A percentile compares a stretch with the other conserved stretches of the same genome.
Evolutionary conservation across 164 flowering plant genomes (phyloP).

Genomic region (Sedum album): DNA sequence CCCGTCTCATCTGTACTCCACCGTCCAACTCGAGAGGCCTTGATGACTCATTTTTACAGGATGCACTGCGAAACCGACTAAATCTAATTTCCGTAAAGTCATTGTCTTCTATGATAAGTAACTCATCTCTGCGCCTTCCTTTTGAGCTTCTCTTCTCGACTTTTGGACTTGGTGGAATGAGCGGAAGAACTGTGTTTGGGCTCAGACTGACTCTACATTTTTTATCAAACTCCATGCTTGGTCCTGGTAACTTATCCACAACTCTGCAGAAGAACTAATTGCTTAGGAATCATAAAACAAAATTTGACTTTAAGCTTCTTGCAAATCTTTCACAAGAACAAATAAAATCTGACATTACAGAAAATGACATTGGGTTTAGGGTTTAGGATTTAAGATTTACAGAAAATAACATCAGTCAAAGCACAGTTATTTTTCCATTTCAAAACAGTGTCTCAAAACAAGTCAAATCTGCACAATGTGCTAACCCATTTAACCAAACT

Average conservation of each 20-base stretch:
- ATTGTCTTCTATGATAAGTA: slow-evolving; percentile 23
- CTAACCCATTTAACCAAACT: neutral
- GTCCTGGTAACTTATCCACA: neutral
- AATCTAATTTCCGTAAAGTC: slow-evolving; percentile 42
- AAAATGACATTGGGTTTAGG: neutral
- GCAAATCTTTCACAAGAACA: neutral
- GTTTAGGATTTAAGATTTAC: neutral
- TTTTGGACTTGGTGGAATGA: slow-evolving; percentile 23
- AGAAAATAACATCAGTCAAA: neutral
- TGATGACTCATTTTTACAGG: slow-evolving; percentile 33
- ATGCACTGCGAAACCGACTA: slow-evolving; percentile 41
- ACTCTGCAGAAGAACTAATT: neutral
- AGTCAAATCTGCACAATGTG: neutral
- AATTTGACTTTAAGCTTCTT: neutral
- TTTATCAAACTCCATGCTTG: slow-evolving; percentile 33
- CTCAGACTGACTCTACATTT: slow-evolving; percentile 30
- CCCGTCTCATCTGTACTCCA: slow-evolving; percentile 40
- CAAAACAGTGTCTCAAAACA: neutral
- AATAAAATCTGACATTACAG: neutral
- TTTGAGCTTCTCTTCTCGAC: slow-evolving; percentile 25
- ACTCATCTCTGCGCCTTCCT: slow-evolving; percentile 26
- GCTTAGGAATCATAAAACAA: neutral
- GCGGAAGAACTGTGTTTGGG: slow-evolving; percentile 43
- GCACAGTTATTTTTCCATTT: neutral
- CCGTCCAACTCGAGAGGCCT: slow-evolving; percentile 21